These are phyloP conservation scores for Parachaetomium inaequale DNA, from an alignment of 495 filamentous ascomycete genomes.

Conservation along the genomic window DNA sequence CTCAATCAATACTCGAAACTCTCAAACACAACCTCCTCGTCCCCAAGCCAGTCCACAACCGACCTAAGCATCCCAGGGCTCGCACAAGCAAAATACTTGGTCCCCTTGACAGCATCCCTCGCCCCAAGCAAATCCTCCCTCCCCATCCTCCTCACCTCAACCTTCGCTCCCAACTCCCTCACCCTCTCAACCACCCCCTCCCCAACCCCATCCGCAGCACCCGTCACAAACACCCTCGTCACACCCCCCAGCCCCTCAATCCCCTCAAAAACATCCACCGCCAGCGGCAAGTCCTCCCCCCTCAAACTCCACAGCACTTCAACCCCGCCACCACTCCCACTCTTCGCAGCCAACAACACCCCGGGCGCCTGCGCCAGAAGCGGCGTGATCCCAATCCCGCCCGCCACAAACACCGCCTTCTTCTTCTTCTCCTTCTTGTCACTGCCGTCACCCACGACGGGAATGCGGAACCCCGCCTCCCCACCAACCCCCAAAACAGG, in stretches of 20 bases:
- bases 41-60: conserved; percentile 60
- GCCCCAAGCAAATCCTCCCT: conserved; percentile 50
- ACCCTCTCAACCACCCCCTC: conserved; percentile 29
- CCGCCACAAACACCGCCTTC: conserved; percentile 58
- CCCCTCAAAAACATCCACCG: conserved; percentile 54
- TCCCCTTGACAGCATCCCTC: conserved; percentile 31
- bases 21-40: conserved; percentile 61
- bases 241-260: conserved; percentile 49
- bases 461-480: conserved; percentile 41
- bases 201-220: conserved; percentile 22
- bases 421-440: conserved; percentile 12
- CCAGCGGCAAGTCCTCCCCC: conserved; percentile 57
- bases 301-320: conserved; percentile 65
- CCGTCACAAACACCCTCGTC: conserved; percentile 60
- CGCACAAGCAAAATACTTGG: conserved; percentile 67
- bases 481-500: conserved; percentile 71
- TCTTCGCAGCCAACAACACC: conserved; percentile 28
- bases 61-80: conserved; percentile 52
- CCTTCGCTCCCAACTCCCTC: conserved; percentile 37
- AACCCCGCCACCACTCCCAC: conserved; percentile 31
- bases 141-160: conserved; percentile 51
- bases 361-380: conserved; percentile 58
- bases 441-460: conserved; percentile 13
- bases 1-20: conserved; percentile 62
- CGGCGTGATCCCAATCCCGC: conserved; percentile 79